Evolutionary conservation across 192 early-diverging fungal genomes (phyloP), one percentile per base, ranked within the genome.

Genomic region (Backusella tarrabulga): DNA sequence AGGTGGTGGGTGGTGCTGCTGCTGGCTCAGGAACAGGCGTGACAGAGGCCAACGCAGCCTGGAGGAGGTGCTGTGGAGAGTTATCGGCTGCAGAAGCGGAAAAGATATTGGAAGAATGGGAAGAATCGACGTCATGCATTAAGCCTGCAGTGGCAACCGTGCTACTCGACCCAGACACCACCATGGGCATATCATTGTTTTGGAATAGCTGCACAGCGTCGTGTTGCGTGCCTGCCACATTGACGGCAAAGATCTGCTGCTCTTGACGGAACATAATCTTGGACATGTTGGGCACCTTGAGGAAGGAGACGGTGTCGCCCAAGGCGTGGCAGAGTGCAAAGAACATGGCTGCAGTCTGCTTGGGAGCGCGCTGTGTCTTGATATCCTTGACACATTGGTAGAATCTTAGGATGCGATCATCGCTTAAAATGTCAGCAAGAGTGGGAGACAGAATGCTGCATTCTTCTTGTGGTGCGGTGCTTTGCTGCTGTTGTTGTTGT

Each of bases 371-470:
- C 9, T 78, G 80, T 4, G 74, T 67, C 42, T 75, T 82, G 68
- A 82, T 82, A 41, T 82, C 80, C 52, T 82, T 82, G 21, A 82
- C 80, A 75, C 77, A 75, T 34, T 82, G 80, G 34, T 82, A 82
- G 34, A 82, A 82, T 14, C 77, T 29, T 0, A 82, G 19, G 3
- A 82, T 77, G 0, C 74, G 73, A 46, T 77, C 76, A 67, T 82
- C 77, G 35, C 69, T 77, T 34, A 82, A 70, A 42, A 82, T 78
- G 71, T 82, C 80, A 4, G 73, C 74, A n/a, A 82, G 67, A 40
- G 73, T 78, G 21, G 80, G 80, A 4, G 80, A 77, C 6, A 82
- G 60, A 54, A 78, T 52, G 26, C 60, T 78, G 56, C 77, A 78
- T 7, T 82, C 80, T 23, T 60, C 69, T 42, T 68, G 72, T 29